Base-by-base conservation (phyloP, 768 basidiomycete genomes). In the Macrocybe gigantea region DNA sequence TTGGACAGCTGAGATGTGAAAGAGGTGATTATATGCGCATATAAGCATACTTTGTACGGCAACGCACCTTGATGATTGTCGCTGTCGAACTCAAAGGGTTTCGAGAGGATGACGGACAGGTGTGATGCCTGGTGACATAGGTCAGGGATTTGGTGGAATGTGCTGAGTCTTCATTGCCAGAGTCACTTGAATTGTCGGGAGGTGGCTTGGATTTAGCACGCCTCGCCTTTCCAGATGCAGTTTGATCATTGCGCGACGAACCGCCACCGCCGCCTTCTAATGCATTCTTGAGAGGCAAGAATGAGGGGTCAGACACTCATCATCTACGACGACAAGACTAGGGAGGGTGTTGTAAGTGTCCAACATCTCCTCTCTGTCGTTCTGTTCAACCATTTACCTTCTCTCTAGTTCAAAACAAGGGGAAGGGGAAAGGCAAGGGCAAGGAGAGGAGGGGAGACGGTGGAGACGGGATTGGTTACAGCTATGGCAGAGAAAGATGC, bases 21-120 rank as follows among this genome's bases (percentile, higher is more conserved):
- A 29, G 12, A 32, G 6, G 36, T 38, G 58, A 38, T 36, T 32
- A 8, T 8, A 33, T 8, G 11, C 0, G 1, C 1, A 34, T 14
- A 5, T 5, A 29, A 22, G 13, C 36, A 33, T 13, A 45, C 7
- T 45, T 33, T 44, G 33, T n/a, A 8, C 1, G 30, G 37, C 41
- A 22, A 50, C 73, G 32, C 33, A 83, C 87, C 90, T 63, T 80
- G 62, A 49, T 83, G 68, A 32, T 74, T 70, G 41, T 93, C 88
- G n/a, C 71, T 61, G 57, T 44, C 32, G 57, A 56, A 45, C 53
- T 53, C 12, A 66, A 66, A 15, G 62, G 54, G 6, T 60, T 60
- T 32, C 62, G 62, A 44, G 60, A 53, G 9, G 64, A 56, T 38
- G 59, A 55, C 13, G 64, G 63, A 30, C 60, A 69, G 48, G 56